Conservation (phyloP, 768 basidiomycete species). For the Sutorius australiensis region DNA sequence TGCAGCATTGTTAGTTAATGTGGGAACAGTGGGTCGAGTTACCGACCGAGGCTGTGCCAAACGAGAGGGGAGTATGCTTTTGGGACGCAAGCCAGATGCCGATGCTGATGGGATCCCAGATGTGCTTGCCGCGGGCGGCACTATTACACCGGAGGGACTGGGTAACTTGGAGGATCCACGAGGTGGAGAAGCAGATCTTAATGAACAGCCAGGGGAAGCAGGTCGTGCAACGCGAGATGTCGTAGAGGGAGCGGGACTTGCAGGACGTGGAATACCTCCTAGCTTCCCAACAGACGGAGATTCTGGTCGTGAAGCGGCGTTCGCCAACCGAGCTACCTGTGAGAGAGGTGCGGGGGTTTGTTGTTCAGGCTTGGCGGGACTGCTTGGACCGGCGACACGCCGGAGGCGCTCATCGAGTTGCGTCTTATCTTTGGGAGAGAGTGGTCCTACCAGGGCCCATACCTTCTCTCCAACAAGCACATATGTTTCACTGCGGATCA, state of each 20-base stretch:
- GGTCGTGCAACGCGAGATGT: constrained; percentile 43
- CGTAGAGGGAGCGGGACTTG: constrained; percentile 42
- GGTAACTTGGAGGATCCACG: constrained; percentile 42
- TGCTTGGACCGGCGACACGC: constrained; percentile 68
- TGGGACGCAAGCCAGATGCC: constrained; percentile 47
- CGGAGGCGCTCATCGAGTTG: constrained; percentile 88
- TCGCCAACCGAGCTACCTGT: constrained; percentile 53
- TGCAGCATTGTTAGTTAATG: constrained; percentile 22
- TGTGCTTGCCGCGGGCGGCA: constrained; percentile 4
- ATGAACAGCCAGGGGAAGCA: constrained; percentile 36
- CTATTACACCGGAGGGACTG: constrained; percentile 18
- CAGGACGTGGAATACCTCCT: constrained; percentile 45
- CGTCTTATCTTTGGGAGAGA: constrained; percentile 85
- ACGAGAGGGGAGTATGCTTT: constrained; percentile 71
- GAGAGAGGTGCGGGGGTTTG: constrained; percentile 42
- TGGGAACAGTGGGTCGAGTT: constrained; percentile 30
- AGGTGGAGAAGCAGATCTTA: constrained; percentile 41
- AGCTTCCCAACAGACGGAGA: constrained; percentile 43
- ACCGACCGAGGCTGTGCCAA: constrained; percentile 59
- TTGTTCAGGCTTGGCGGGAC: constrained; percentile 37
- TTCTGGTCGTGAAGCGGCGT: constrained; percentile 43
- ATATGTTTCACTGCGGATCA: constrained; percentile 66
- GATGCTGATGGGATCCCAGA: constrained; percentile 34
- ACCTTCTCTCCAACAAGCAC: constrained; percentile 80
- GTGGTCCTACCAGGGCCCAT: constrained; percentile 70